A percentile compares a stretch with the other conserved stretches of the same genome.
Conservation (phyloP, 192 early-diverging fungal genomes). For the Podila verticillata region DNA sequence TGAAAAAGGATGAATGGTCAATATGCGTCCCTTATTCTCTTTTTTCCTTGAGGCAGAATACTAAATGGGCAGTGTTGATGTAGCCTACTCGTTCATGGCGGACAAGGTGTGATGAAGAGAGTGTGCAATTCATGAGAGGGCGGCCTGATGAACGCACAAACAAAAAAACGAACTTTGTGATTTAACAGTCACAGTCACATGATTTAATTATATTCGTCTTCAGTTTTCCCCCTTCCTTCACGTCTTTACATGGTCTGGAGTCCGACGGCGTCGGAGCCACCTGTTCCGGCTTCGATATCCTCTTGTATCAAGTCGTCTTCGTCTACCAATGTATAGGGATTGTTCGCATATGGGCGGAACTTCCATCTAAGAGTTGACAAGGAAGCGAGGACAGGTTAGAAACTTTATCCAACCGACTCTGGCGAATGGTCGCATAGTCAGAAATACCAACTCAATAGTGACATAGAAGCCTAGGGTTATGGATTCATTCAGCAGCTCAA, state of each 20-base stretch:
- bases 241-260: conserved; percentile 47
- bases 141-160: too few relatives aligned
- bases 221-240: conserved; percentile 3
- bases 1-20: not conserved
- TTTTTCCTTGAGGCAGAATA: too few relatives aligned
- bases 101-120: too few relatives aligned
- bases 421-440: not conserved
- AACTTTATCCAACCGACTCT: not conserved
- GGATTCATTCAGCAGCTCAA: conserved; percentile 57
- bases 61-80: too few relatives aligned
- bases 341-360: conserved; percentile 60
- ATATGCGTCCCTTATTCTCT: not conserved
- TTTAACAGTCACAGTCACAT: too few relatives aligned
- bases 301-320: conserved; percentile 29
- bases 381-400: not conserved
- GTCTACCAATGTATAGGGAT: conserved; percentile 57
- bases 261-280: conserved; percentile 16
- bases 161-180: too few relatives aligned
- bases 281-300: conserved; percentile 35
- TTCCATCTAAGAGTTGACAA: conserved; percentile 47
- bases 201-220: too few relatives aligned
- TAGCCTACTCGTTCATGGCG: too few relatives aligned
- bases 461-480: conserved; percentile 60
- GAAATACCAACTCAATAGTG: conserved; percentile 56
- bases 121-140: too few relatives aligned